These are phyloP conservation scores for Cucurbitaria berberidis DNA, from an alignment of 2,329 filamentous ascomycete genomes.

Conservation along the genomic window DNA sequence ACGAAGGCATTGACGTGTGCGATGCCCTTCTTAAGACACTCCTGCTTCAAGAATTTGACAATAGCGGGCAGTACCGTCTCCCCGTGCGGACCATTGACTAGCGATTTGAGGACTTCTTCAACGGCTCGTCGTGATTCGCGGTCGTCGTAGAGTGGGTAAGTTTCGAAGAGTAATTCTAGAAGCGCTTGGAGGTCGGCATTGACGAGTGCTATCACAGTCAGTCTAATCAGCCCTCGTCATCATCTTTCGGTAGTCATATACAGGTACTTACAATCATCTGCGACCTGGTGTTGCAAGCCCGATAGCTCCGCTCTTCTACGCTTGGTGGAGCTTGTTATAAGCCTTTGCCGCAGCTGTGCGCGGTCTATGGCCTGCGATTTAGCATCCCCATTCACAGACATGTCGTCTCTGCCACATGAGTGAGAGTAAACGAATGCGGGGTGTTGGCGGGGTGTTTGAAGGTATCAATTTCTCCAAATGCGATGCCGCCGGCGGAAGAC, in stretches of 20 bases:
- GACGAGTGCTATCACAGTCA: constrained; percentile 46
- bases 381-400: constrained; percentile 47
- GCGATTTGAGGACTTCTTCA: constrained; percentile 75
- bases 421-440: constrained; percentile 23
- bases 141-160: constrained; percentile 86
- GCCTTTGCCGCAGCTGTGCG: constrained; percentile 47
- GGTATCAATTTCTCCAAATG: constrained; percentile 32
- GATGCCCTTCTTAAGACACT: constrained; percentile 78
- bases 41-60: constrained; percentile 69
- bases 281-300: constrained; percentile 52
- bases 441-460: constrained; percentile 33
- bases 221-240: constrained; percentile 17
- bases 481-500: constrained; percentile 26
- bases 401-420: constrained; percentile 42
- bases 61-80: constrained; percentile 67
- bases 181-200: constrained; percentile 58
- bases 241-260: not conserved
- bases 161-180: constrained; percentile 79
- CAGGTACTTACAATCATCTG: constrained; percentile 50
- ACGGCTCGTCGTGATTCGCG: constrained; percentile 82
- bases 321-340: constrained; percentile 58
- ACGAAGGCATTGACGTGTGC: constrained; percentile 84
- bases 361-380: constrained; percentile 40
- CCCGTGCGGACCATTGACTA: constrained; percentile 66
- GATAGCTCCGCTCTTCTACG: constrained; percentile 54